A percentile compares a stretch with the other conserved stretches of the same genome.
These are phyloP conservation scores for Heimioporus sp. DNA, from an alignment of 768 basidiomycete genomes.

Conservation along the genomic window DNA sequence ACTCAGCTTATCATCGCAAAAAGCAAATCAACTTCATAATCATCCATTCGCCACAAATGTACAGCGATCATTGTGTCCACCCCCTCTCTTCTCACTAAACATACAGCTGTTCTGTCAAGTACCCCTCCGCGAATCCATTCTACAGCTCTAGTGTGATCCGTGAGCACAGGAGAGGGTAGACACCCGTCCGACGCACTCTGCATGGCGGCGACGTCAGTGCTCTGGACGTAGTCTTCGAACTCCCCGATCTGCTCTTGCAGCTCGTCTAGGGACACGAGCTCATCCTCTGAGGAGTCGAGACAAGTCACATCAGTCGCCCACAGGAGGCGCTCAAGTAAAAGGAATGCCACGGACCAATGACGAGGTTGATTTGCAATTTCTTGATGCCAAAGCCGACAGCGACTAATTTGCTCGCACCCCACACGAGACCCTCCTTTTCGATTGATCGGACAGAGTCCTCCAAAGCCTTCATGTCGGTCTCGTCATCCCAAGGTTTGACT, in stretches of 20 bases:
- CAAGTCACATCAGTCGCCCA: neutral
- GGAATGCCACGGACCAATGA: constrained; percentile 43
- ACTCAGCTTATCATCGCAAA: neutral
- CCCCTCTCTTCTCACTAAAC: constrained; percentile 4
- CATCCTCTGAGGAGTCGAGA: constrained; percentile 68
- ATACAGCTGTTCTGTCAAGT: constrained; percentile 4
- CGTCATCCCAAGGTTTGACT: constrained; percentile 99
- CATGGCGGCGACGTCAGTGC: constrained; percentile 90
- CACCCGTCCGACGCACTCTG: constrained; percentile 55
- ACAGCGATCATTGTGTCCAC: constrained; percentile 8
- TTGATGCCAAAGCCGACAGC: constrained; percentile 91
- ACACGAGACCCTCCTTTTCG: constrained; percentile 86
- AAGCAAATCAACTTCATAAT: neutral
- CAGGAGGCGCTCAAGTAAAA: neutral
- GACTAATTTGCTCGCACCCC: constrained; percentile 93
- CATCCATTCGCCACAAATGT: constrained; percentile 6
- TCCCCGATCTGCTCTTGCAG: constrained; percentile 88
- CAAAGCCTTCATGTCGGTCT: constrained; percentile 92
- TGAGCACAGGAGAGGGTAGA: neutral
- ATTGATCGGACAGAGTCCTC: constrained; percentile 85
- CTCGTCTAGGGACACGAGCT: constrained; percentile 89
- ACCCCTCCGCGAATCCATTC: neutral
- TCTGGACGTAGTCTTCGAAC: constrained; percentile 88
- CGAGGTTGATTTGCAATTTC: constrained; percentile 81
- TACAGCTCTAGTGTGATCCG: constrained; percentile 22